Base-by-base conservation (phyloP, 768 basidiomycete species). In the Suillus clintonianus region DNA sequence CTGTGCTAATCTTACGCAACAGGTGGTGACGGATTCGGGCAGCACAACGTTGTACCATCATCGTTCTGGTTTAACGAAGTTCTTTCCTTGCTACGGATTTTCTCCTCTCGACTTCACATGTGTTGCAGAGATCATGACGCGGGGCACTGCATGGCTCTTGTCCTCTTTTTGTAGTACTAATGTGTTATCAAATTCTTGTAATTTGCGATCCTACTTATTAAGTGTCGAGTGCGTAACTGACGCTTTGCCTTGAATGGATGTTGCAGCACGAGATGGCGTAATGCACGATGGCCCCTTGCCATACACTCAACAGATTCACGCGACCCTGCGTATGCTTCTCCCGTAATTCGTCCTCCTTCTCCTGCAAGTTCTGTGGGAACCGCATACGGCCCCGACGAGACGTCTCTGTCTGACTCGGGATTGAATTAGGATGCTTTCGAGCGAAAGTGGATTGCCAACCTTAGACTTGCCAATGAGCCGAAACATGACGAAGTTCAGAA, bases 321-420 rank as follows among this genome's bases (percentile, higher is more conserved):
- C 69, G 76, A 77, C 54, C 78, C 78, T 37, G 77, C 76, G 2
- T 83, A 83, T 63, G 82, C 77, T 37, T 75, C 82, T 1, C 82
- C 82, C 3, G 73, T 83, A 62, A 77, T 83, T 24, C 79, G 82
- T 41, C 76, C 79, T 9, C 77, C 81, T 5, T 83, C 82, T 3
- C 83, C 82, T 36, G 79, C 80, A 9, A 81, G 79, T 58, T 81
- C 82, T 15, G 75, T 83, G 56, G 82, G 79, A 42, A 83, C 82
- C 47, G 74, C 79, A n/a, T 83, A 83, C 37, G 80, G 78, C 8
- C 73, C 72, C 17, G 83, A 83, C 67, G 80, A 82, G 65, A 82
- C 83, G n/a, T 69, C 68, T 42, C 70, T 70, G n/a, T 77, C 76
- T 4, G 82, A 83, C 62, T 64, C 64, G 19, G 76, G 75, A 63